A percentile compares a stretch with the other conserved stretches of the same genome.
phyloP scores from a whole-genome alignment of 768 basidiomycete species.

The Pholiota microspora region DNA sequence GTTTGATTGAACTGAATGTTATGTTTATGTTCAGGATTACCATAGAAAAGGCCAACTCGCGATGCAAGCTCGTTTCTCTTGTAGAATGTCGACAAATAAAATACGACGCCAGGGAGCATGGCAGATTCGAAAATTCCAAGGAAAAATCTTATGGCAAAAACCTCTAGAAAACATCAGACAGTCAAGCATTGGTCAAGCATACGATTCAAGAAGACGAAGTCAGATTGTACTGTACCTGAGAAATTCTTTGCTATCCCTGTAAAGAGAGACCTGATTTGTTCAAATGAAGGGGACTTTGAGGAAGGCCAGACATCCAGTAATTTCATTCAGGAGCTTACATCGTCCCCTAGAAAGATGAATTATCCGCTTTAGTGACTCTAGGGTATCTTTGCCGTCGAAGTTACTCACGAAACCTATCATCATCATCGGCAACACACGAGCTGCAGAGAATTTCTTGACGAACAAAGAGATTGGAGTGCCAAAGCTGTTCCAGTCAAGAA shows the following conservation, averaged over 20 bases:
- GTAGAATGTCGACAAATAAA: conserved; percentile 52
- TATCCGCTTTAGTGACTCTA: no score
- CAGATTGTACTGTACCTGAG: conserved; percentile 25
- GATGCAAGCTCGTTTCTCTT: conserved; percentile 50
- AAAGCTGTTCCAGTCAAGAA: conserved; percentile 26
- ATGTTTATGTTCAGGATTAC: conserved; percentile 34
- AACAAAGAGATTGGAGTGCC: conserved; percentile 49
- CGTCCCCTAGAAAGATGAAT: conserved; percentile 29
- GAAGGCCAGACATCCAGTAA: not conserved
- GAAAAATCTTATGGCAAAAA: conserved; percentile 48
- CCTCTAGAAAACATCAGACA: conserved; percentile 25
- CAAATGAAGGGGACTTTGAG: not conserved
- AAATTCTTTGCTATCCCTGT: conserved; percentile 45
- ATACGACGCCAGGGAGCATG: conserved; percentile 49
- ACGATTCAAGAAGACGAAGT: no score
- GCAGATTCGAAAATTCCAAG: conserved; percentile 51
- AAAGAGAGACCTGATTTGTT: conserved; percentile 37
- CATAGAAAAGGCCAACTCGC: conserved; percentile 49
- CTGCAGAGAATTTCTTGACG: conserved; percentile 47
- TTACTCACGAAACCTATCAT: conserved; percentile 47
- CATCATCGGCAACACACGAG: conserved; percentile 44
- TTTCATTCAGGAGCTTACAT: conserved; percentile 28
- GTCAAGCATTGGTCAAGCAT: not conserved
- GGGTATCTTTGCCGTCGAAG: no score
- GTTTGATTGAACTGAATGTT: no score